A percentile compares a stretch with the other conserved stretches of the same genome.
Evolutionary conservation across 257 asterid species (phyloP).

Genomic region (Solanum chiquidenum): DNA sequence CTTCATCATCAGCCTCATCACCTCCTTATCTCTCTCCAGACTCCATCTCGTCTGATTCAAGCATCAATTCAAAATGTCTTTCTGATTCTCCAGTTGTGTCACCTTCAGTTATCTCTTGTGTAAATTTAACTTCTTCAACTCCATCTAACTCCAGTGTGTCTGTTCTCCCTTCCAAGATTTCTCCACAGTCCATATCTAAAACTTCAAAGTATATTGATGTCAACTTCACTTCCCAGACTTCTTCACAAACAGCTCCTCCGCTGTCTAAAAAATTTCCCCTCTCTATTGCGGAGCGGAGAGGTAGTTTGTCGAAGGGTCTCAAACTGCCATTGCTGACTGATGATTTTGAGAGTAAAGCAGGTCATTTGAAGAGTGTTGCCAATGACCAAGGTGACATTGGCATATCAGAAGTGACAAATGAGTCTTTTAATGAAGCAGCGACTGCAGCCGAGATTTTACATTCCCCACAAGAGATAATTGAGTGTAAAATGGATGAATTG

Average conservation of each 20-base stretch:
- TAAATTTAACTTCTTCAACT: conserved; percentile 18
- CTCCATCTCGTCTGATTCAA: conserved; percentile 32
- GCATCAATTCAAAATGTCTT: conserved; percentile 20
- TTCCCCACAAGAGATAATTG: conserved; percentile 5
- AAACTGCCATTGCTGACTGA: conserved; percentile 22
- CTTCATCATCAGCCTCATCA: conserved; percentile 24
- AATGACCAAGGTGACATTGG: conserved; percentile 4
- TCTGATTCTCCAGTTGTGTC: conserved; percentile 35
- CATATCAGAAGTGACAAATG: conserved; percentile 1
- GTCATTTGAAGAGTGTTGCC: conserved; percentile 4
- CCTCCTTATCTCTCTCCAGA: conserved; percentile 40
- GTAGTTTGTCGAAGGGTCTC: conserved; percentile 25
- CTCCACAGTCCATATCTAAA: conserved; percentile 34
- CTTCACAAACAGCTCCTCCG: conserved; percentile 16
- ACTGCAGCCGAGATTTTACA: background rate
- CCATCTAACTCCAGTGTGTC: conserved; percentile 16
- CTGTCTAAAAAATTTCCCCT: conserved; percentile 24
- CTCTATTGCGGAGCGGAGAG: conserved; percentile 36
- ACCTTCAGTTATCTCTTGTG: conserved; percentile 19
- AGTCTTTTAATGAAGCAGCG: conserved; percentile 6
- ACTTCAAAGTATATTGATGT: conserved; percentile 41
- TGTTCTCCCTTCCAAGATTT: conserved; percentile 23
- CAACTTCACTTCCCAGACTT: conserved; percentile 26
- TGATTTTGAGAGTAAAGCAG: conserved; percentile 7
- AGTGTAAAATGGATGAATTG: conserved; percentile 4